Evolutionary conservation across 352 stramenopile genomes (phyloP), one percentile per base, ranked within the genome.

Genomic region (Pythium pectinolyticum): DNA sequence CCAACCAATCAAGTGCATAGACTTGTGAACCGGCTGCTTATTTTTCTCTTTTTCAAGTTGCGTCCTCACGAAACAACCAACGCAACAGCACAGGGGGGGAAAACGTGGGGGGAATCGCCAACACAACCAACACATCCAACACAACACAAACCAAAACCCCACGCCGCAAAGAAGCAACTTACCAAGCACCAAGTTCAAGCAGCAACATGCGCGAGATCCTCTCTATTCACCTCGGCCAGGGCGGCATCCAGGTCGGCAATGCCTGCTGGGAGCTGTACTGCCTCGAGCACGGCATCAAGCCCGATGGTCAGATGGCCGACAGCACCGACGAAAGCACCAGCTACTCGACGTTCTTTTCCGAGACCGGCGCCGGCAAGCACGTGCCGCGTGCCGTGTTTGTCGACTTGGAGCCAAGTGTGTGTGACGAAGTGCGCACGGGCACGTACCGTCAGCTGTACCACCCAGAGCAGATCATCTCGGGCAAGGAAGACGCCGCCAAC

Each of bases 381-480:
- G 95, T 98, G 39, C 96, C 96, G 43, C 91, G 96, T 68, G 89
- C 93, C 22, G 89, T 99, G 39, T 97, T 97, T 56, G 91, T 98
- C 19, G 96, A 99, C 84, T 77, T 99, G 22, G 96, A 99, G 79
- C 96, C 96, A 12, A 97, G 80, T 35, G 94, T 98, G 19, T 98
- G 92, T 74, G 95, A 99, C 73, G 91, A 98, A 84, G 89, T 99
- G 50, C 89, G 93, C 67, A 88, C 80, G 52, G 94, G 94, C 68
- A 92, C 89, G n/a, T 99, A 98, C 89, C 74, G 89, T 66, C 85
- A 98, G 71, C 78, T 99, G 19, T 99, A 98, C 86, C 95, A 98
- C 73, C 95, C 96, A 9, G 96, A 99, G 67, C 92, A 98, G 69
- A 95, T 99, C 66, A 98, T 99, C 69, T 96, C 83, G 63, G 96